A percentile compares a stretch with the other conserved stretches of the same genome.
Conservation (phyloP, 2,329 filamentous ascomycete genomes). For the Neurospora crassa region DNA sequence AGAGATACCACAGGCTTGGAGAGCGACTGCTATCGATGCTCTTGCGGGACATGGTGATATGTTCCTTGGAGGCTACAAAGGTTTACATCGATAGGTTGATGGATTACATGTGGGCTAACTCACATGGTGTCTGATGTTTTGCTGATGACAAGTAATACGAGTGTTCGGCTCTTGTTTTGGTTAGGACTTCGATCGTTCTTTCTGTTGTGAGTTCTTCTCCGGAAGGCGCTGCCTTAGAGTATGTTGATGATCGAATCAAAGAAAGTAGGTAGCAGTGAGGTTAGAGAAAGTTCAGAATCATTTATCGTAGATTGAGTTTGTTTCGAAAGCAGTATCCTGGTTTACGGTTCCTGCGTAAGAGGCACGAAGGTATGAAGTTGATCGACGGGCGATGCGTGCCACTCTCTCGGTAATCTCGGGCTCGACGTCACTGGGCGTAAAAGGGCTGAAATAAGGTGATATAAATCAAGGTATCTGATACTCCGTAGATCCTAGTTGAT, state of each 20-base stretch:
- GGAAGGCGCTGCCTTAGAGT: neutral
- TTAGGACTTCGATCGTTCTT: neutral
- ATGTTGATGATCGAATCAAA: neutral
- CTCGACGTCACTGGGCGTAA: neutral
- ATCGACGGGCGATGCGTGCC: neutral
- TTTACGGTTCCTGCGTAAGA: neutral
- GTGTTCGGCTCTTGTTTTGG: neutral
- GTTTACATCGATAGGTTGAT: neutral
- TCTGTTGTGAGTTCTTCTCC: neutral
- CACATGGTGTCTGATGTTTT: neutral
- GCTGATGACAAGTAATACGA: neutral
- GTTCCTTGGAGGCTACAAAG: neutral
- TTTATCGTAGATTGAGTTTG: neutral
- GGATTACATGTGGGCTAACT: neutral
- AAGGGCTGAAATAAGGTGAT: neutral
- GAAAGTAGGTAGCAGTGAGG: neutral
- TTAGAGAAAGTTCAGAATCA: neutral
- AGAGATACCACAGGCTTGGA: constrained; percentile 14
- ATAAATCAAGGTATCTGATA: neutral
- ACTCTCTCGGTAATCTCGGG: neutral
- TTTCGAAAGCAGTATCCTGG: neutral
- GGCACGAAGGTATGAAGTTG: neutral
- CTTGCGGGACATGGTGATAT: constrained; percentile 13
- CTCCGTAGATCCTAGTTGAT: neutral
- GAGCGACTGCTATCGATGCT: constrained; percentile 15